Percentiles rank a stretch among this genome's conserved stretches.
Evolutionary conservation across 495 filamentous ascomycete species (phyloP).

Genomic region (Delitschia confertaspora): DNA sequence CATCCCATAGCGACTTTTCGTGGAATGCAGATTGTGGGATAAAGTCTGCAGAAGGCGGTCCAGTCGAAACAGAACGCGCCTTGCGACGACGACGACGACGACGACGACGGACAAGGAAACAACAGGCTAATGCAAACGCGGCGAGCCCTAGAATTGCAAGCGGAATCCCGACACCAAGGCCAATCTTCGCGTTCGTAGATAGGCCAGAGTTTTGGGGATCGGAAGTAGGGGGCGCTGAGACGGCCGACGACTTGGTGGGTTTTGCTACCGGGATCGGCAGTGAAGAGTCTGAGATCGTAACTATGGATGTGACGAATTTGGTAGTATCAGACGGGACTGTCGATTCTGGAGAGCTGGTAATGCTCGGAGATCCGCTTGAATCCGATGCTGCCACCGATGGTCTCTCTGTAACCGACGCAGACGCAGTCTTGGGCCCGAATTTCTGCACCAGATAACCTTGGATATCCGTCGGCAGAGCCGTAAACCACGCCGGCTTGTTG

Average conservation of each 20-base stretch:
- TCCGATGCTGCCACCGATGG: slow-evolving; percentile 1
- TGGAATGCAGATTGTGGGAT: slow-evolving; percentile 22
- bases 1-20: slow-evolving; percentile 6
- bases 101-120: slow-evolving; percentile 31
- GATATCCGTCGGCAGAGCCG: slow-evolving; percentile 19
- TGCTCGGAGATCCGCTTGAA: background rate
- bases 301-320: slow-evolving; percentile 1
- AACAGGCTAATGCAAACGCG: slow-evolving; percentile 28
- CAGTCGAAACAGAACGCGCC: slow-evolving; percentile 5
- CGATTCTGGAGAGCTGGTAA: background rate
- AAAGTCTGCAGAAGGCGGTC: slow-evolving; percentile 22
- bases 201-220: background rate
- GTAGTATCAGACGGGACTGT: background rate
- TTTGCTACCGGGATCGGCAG: background rate
- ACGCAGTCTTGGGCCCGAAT: slow-evolving; percentile 21
- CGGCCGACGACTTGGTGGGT: background rate
- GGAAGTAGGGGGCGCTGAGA: background rate
- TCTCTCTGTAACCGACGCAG: background rate
- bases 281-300: slow-evolving; percentile 7
- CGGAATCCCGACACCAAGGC: slow-evolving; percentile 19
- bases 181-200: slow-evolving; percentile 13
- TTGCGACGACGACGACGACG: slow-evolving; percentile 33
- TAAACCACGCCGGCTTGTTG: slow-evolving; percentile 21
- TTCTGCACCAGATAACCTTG: slow-evolving; percentile 20
- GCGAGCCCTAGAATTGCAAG: slow-evolving; percentile 28